Base-by-base conservation (phyloP, 2,329 filamentous ascomycete genomes). In the Sclerotinia nivalis region DNA sequence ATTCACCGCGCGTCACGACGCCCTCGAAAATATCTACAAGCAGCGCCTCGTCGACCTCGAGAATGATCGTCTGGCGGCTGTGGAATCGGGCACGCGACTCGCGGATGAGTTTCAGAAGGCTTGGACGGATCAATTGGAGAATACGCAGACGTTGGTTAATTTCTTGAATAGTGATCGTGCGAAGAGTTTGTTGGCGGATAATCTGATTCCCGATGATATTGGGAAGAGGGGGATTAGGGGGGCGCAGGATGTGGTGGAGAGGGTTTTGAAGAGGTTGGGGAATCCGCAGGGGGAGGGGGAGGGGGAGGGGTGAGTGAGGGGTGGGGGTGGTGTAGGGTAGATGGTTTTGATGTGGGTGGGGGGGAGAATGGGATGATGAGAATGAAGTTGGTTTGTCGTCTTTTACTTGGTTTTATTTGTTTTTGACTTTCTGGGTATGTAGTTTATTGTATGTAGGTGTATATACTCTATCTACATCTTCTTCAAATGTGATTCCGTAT, bases 71-170 rank as follows among this genome's bases (percentile, higher is more conserved):
- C 13, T 66, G 22, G 43, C n/a, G 18, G 56, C 56, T 1, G 58
- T 61, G 1, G 45, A 65, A 7, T 20, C 49, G 18, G 59, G 52
- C 2, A 66, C 20, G 13, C n/a, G 52, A 22, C 18, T 73, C 15
- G 59, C 59, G 12, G 52, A 72, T n/a, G 66, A 56, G 55, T 59
- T 73, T 9, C 50, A 66, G 50, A 54, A 22, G 13, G 43, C 40
- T 1, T 73, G 72, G 71, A 58, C 31, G 25, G 52, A 56, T 7
- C 72, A 74, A 31, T 61, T 74, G 31, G n/a, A 52, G 52, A 55
- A 73, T 62, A 72, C 71, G 25, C 47, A 73, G 61, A 64, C 69
- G 9, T 7, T 72, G 13, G 47, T 67, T 3, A 25, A 68, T 8
- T 67, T 70, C 20, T 67, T 72, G 64, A 71, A 68, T 34, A 64